These are phyloP conservation scores for Aspergillus fructus DNA, from an alignment of 2,329 filamentous ascomycete species.

Conservation along the genomic window DNA sequence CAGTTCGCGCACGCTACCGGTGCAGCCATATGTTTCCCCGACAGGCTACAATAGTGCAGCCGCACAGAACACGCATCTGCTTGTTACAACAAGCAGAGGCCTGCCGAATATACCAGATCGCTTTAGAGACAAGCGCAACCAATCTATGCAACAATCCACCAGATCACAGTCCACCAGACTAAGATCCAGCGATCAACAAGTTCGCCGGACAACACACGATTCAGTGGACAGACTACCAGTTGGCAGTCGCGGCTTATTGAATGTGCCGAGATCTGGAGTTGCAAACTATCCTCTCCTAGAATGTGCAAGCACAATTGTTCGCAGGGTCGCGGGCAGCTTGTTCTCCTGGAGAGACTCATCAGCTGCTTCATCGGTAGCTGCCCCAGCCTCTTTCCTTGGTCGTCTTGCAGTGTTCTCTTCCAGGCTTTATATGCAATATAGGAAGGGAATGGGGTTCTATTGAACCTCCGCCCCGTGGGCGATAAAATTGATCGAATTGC, in stretches of 20 bases:
- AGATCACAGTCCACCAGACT: background rate
- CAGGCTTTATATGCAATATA: slow-evolving; percentile 12
- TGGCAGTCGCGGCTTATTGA: background rate
- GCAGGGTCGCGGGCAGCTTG: slow-evolving; percentile 2
- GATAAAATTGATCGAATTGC: background rate
- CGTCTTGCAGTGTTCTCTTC: slow-evolving; percentile 18
- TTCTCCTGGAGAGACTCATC: slow-evolving; percentile 11
- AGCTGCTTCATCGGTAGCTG: slow-evolving; percentile 12
- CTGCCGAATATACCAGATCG: background rate
- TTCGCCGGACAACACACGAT: background rate
- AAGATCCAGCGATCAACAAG: background rate
- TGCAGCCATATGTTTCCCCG: background rate
- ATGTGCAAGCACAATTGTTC: background rate
- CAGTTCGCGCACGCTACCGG: background rate
- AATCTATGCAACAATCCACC: background rate
- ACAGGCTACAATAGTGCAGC: background rate
- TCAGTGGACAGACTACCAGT: background rate
- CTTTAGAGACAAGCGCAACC: background rate
- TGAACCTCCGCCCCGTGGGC: slow-evolving; percentile 5
- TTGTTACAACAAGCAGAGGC: background rate
- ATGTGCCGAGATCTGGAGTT: background rate
- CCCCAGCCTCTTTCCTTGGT: slow-evolving; percentile 12
- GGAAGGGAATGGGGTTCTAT: slow-evolving; percentile 20
- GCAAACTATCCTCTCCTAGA: background rate
- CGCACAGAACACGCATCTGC: background rate